Evolutionary conservation across 176 grass and related monocot genomes (phyloP).

Genomic region (Calamus simplicifolius): DNA sequence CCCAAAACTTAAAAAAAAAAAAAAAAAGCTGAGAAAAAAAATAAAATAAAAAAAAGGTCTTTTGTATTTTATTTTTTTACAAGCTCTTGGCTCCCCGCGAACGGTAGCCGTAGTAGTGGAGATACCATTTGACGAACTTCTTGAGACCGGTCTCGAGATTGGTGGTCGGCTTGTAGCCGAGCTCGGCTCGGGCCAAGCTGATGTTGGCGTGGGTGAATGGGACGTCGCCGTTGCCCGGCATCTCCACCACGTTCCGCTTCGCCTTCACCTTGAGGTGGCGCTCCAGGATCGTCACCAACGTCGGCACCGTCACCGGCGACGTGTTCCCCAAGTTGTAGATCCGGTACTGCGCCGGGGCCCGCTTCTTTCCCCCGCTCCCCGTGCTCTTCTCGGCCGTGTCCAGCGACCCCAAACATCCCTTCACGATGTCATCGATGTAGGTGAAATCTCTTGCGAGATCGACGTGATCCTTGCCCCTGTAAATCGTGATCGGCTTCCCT

Average conservation of each 20-base stretch:
- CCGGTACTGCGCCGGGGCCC: slow-evolving; percentile 60
- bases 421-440: slow-evolving; percentile 94
- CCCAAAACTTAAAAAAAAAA: no score
- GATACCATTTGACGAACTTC: no score
- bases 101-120: no score
- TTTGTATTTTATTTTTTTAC: no score
- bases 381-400: slow-evolving; percentile 74
- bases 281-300: slow-evolving; percentile 72
- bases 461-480: slow-evolving; percentile 52
- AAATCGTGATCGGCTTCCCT: slow-evolving; percentile 80
- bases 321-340: slow-evolving; percentile 93
- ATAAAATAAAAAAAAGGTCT: no score
- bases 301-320: slow-evolving; percentile 72
- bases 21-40: no score
- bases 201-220: no score
- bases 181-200: no score
- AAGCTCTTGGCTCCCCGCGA: no score
- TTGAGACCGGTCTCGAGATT: no score
- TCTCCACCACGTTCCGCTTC: slow-evolving; percentile 64
- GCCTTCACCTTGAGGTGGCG: slow-evolving; percentile 68
- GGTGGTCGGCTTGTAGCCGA: no score
- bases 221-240: slow-evolving; percentile 42
- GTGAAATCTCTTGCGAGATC: slow-evolving; percentile 81
- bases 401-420: slow-evolving; percentile 61
- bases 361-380: slow-evolving; percentile 72